These are phyloP conservation scores for Ceratobasidium sp. DNA, from an alignment of 1,284 basidiomycete species.

Conservation along the genomic window DNA sequence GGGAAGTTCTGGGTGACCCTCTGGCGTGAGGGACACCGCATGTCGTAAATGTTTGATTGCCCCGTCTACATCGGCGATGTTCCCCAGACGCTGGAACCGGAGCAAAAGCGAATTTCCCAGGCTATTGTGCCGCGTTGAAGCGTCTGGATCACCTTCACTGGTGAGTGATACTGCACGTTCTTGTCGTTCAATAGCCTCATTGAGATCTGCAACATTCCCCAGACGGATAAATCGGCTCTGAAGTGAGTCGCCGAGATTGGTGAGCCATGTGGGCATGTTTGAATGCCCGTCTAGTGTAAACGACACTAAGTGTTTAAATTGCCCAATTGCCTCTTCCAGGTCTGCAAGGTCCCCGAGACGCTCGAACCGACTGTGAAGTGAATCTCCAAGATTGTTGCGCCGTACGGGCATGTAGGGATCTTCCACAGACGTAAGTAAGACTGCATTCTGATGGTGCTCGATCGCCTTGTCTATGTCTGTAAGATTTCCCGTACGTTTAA, in stretches of 20 bases:
- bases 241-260: not conserved
- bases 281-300: not conserved
- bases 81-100: too few species aligned
- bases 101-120: not conserved
- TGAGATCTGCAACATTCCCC: too few species aligned
- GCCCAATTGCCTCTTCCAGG: too few species aligned
- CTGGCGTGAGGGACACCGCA: not conserved
- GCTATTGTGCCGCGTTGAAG: not conserved
- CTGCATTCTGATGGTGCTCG: too few species aligned
- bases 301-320: too few species aligned
- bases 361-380: too few species aligned
- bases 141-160: not conserved
- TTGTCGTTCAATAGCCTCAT: not conserved
- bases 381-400: not conserved
- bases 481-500: too few species aligned
- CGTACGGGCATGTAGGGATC: not conserved
- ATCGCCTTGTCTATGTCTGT: too few species aligned
- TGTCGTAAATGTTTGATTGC: not conserved
- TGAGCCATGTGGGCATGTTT: not conserved
- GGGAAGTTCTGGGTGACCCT: not conserved
- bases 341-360: too few species aligned
- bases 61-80: not conserved
- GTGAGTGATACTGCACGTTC: not conserved
- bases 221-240: not conserved
- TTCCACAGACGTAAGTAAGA: not conserved